phyloP scores from a whole-genome alignment of 495 filamentous ascomycete genomes.

The Usnea hakonensis region DNA sequence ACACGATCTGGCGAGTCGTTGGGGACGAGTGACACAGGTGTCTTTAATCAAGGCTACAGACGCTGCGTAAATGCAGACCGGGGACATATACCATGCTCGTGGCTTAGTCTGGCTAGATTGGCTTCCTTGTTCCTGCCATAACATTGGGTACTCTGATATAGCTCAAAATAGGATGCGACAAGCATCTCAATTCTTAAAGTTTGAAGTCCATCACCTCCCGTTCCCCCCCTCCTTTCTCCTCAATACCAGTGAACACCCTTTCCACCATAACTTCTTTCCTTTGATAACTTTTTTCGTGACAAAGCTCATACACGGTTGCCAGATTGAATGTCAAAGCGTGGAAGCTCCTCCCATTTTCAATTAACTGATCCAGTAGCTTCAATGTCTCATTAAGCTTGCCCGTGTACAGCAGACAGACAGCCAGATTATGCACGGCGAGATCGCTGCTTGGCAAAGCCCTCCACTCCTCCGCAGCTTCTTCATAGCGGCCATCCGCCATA shows the following conservation, averaged over 20 bases:
- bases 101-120: neutral
- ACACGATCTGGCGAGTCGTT: neutral
- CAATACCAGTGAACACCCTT: conserved; percentile 48
- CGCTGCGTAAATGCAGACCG: neutral
- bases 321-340: conserved; percentile 81
- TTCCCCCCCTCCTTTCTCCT: conserved; percentile 61
- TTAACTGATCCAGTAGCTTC: conserved; percentile 52
- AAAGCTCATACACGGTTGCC: conserved; percentile 84
- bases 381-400: conserved; percentile 60
- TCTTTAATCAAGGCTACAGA: neutral
- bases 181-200: conserved; percentile 39
- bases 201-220: conserved; percentile 62
- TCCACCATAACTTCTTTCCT: conserved; percentile 65
- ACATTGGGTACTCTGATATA: neutral
- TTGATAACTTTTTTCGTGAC: conserved; percentile 56
- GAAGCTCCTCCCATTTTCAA: conserved; percentile 55
- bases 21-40: neutral
- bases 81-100: neutral
- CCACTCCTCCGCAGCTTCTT: conserved; percentile 56
- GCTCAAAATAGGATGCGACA: neutral
- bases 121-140: conserved; percentile 1
- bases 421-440: conserved; percentile 69
- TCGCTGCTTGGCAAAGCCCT: conserved; percentile 39
- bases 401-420: conserved; percentile 74
- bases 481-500: conserved; percentile 73